Base-by-base conservation (phyloP, 192 early-diverging fungal species). In the Chytriomyces sp. region DNA sequence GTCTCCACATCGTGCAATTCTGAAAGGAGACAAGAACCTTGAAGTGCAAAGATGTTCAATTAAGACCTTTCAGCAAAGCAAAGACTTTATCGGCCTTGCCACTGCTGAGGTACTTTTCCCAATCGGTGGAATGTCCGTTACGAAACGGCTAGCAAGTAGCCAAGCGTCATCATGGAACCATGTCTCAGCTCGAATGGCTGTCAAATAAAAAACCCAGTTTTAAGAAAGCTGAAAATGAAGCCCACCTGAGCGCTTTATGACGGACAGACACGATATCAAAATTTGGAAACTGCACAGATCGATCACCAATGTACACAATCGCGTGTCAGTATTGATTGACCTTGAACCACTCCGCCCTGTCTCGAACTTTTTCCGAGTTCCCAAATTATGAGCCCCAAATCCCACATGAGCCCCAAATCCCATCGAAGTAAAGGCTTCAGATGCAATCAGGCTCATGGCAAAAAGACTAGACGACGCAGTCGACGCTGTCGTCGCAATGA, bases 161-260 rank as follows among this genome's bases (percentile, higher is more conserved):
- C 93, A 2, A 93, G 76, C 0, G 88, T 85, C 26, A 95, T 38
- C 0, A 90, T 69, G 0, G 90, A 64, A 6, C 94, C 93, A 57
- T 92, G 86, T 32, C 85, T 83, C 52, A 76, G 80, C 52, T 93
- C 91, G 30, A 88, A 55, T 7, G 41, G 39, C 64, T 79, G 44
- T 14, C 14, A 79, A 26, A 38, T 25, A 58, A 0, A 39, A 59
- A 19, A 19, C 17, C 4, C 52, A 7, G n/a, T n/a, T n/a, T n/a
- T n/a, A n/a, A n/a, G n/a, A n/a, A n/a, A n/a, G n/a, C n/a, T n/a
- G n/a, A n/a, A n/a, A n/a, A n/a, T n/a, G 22, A 39, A 8, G 4
- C 69, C 0, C 55, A 84, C 81, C 78, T 83, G 81, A 84, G 37
- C 78, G 80, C 32, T 75, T 67, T 2, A 73, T 61, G 0, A 44